Evolutionary conservation across 2,329 filamentous ascomycete species (phyloP).

Genomic region (Trichothecium sympodiale): DNA sequence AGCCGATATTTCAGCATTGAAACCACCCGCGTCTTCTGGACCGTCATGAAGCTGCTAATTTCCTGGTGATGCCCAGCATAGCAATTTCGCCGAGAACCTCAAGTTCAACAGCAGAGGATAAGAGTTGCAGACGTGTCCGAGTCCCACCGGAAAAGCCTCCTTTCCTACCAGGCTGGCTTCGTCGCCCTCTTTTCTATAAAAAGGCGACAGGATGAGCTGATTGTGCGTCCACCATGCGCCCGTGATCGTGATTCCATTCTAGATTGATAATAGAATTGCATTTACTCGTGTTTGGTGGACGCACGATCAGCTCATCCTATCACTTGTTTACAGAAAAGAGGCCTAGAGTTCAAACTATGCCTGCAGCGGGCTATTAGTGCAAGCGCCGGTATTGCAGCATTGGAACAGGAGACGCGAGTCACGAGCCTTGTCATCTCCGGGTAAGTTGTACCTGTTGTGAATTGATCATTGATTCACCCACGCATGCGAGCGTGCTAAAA

Average conservation of each 20-base stretch:
- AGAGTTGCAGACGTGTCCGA: background rate
- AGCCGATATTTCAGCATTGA: conserved; percentile 30
- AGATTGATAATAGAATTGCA: no score
- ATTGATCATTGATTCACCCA: background rate
- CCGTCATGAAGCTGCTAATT: no score
- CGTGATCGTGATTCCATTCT: conserved; percentile 42
- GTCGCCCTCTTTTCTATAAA: conserved; percentile 40
- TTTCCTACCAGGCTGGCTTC: conserved; percentile 41
- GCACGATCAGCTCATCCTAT: conserved; percentile 42
- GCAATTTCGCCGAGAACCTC: background rate
- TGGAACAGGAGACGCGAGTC: conserved; percentile 43
- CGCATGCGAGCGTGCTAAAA: background rate
- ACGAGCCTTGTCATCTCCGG: conserved; percentile 42
- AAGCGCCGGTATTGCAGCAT: conserved; percentile 27
- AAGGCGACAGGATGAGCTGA: conserved; percentile 33
- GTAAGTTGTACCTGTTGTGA: conserved; percentile 18
- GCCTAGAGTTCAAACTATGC: conserved; percentile 39
- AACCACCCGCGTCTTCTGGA: background rate
- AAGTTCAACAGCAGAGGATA: background rate
- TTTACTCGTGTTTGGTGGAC: conserved; percentile 41
- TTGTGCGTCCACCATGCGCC: conserved; percentile 44
- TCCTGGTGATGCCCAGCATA: no score
- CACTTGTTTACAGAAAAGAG: no score
- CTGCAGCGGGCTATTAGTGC: conserved; percentile 36
- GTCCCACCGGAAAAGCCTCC: conserved; percentile 5